Conservation (phyloP, 2,329 filamentous ascomycete genomes). For the Talaromyces atroroseus region DNA sequence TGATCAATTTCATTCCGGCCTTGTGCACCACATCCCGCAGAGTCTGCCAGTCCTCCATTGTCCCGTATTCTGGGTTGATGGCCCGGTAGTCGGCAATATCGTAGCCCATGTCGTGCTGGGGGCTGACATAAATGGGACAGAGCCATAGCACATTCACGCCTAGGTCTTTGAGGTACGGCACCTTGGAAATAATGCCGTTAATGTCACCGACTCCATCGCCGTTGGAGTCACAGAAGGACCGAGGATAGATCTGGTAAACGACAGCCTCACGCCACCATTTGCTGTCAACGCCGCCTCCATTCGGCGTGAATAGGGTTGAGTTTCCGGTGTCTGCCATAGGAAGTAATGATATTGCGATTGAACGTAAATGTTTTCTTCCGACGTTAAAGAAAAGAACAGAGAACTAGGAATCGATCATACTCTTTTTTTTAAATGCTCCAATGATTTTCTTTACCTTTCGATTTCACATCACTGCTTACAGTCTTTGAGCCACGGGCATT, state of each 20-base stretch:
- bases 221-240: slow-evolving; percentile 50
- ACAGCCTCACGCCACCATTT: slow-evolving; percentile 55
- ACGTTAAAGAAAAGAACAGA: too few species aligned
- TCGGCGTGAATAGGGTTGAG: neutral
- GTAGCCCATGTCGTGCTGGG: slow-evolving; percentile 50
- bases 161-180: slow-evolving; percentile 59
- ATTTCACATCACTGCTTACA: too few species aligned
- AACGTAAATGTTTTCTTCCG: too few species aligned
- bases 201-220: slow-evolving; percentile 21
- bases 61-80: slow-evolving; percentile 62
- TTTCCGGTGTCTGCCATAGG: neutral
- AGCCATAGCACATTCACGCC: slow-evolving; percentile 58
- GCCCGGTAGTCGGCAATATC: slow-evolving; percentile 58
- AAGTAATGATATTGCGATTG: too few species aligned
- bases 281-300: neutral
- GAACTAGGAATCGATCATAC: too few species aligned
- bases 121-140: slow-evolving; percentile 48
- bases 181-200: slow-evolving; percentile 29
- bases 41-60: slow-evolving; percentile 59
- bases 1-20: slow-evolving; percentile 63
- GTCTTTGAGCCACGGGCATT: neutral
- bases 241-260: slow-evolving; percentile 57
- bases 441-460: too few species aligned
- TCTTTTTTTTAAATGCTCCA: too few species aligned
- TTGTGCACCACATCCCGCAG: slow-evolving; percentile 57